These are phyloP conservation scores for Quercus alba DNA, from an alignment of 306 rosid species.

Conservation along the genomic window DNA sequence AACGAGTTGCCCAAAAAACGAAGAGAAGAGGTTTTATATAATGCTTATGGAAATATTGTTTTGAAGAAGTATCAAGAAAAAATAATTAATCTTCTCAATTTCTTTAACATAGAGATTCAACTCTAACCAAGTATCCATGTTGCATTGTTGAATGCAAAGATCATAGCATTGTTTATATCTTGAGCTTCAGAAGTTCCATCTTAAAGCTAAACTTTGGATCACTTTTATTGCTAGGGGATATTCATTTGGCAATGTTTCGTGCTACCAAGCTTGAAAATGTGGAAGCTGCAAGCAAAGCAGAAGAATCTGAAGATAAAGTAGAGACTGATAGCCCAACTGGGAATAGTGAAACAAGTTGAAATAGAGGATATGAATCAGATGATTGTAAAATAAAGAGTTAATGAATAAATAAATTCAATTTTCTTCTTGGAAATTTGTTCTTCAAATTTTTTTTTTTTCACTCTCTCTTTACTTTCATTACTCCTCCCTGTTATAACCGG, in stretches of 20 bases:
- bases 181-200: neutral
- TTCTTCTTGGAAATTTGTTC: neutral
- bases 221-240: slow-evolving; percentile 60
- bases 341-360: slow-evolving; percentile 31
- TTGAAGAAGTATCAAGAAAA: neutral
- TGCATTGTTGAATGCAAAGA: neutral
- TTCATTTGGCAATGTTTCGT: slow-evolving; percentile 77
- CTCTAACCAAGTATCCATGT: neutral
- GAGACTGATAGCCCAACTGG: slow-evolving; percentile 28
- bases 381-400: slow-evolving; percentile 20
- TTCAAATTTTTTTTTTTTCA: neutral
- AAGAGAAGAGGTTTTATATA: no score
- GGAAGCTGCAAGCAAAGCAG: slow-evolving; percentile 30
- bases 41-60: neutral
- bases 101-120: neutral
- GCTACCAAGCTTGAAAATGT: slow-evolving; percentile 54
- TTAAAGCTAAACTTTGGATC: neutral
- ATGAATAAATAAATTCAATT: slow-evolving; percentile 4
- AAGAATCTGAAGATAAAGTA: slow-evolving; percentile 29
- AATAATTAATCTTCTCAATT: neutral
- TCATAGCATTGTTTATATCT: neutral
- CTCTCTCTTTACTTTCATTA: no score
- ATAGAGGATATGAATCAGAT: neutral
- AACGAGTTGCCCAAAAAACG: neutral
- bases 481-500: no score